phyloP scores from a whole-genome alignment of 2,329 filamentous ascomycete species.

The Xylariales sp. region DNA sequence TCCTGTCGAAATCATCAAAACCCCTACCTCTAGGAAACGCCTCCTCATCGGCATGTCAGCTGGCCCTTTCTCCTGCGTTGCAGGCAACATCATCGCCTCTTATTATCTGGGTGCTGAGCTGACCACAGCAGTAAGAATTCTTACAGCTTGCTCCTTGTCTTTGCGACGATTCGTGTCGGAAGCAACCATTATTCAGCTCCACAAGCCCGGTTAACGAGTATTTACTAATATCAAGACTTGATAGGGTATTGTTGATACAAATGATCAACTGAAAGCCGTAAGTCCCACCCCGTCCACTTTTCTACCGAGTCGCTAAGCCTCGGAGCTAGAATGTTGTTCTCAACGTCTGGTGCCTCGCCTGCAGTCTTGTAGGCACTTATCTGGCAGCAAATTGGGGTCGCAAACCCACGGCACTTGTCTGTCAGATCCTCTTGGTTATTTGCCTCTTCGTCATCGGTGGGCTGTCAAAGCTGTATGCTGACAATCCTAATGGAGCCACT shows the following conservation, averaged over 20 bases:
- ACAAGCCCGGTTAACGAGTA: too few species aligned
- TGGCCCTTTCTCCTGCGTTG: slow-evolving; percentile 29
- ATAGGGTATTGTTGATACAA: slow-evolving; percentile 34
- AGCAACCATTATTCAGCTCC: too few species aligned
- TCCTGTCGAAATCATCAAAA: slow-evolving; percentile 32
- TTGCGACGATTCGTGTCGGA: too few species aligned
- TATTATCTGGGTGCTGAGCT: slow-evolving; percentile 36
- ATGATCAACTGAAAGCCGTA: slow-evolving; percentile 32
- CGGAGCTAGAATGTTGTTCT: slow-evolving; percentile 40
- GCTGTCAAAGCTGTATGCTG: slow-evolving; percentile 37
- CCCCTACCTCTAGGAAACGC: slow-evolving; percentile 31
- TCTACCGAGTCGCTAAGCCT: background rate
- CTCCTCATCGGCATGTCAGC: slow-evolving; percentile 34
- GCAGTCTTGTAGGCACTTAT: slow-evolving; percentile 37
- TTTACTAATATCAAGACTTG: too few species aligned
- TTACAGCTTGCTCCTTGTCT: too few species aligned
- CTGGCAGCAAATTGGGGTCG: slow-evolving; percentile 38
- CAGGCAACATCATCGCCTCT: slow-evolving; percentile 35
- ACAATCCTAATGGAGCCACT: slow-evolving; percentile 22
- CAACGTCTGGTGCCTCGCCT: slow-evolving; percentile 44
- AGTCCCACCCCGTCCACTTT: background rate
- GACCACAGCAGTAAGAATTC: slow-evolving; percentile 32
- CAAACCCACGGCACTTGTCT: slow-evolving; percentile 36
- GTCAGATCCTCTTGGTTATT: slow-evolving; percentile 31
- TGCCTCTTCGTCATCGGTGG: slow-evolving; percentile 48